A percentile compares a stretch with the other conserved stretches of the same genome.
Evolutionary conservation across 2,329 filamentous ascomycete genomes (phyloP).

Genomic region (Alternaria alternata): DNA sequence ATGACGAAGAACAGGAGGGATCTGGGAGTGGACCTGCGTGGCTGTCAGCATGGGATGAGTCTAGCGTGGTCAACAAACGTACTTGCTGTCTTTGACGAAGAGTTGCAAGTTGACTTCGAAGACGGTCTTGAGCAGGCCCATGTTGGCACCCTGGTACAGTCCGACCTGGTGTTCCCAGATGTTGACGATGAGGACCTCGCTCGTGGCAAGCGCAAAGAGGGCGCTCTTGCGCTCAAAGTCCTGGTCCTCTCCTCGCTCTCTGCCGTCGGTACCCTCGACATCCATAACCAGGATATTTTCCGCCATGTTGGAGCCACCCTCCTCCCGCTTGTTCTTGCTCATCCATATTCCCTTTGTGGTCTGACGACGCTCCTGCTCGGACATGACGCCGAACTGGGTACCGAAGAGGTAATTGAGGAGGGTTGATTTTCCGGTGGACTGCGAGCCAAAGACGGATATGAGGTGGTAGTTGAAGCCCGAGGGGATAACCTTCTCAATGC

Average conservation of each 20-base stretch:
- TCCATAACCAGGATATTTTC: conserved; percentile 99
- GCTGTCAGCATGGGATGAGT: conserved; percentile 28
- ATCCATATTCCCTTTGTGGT: conserved; percentile 99
- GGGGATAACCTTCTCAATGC: conserved; percentile 78
- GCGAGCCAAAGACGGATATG: conserved; percentile 97
- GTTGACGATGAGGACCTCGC: conserved; percentile 97
- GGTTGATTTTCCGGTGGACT: conserved; percentile 98
- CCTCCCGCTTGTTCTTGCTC: conserved; percentile 86
- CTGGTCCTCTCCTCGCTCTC: conserved; percentile 96
- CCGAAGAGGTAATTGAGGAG: conserved; percentile 95
- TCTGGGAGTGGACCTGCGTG: conserved; percentile 76
- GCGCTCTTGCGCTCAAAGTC: conserved; percentile 99
- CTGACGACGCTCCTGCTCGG: conserved; percentile 89
- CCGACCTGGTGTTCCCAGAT: conserved; percentile 99
- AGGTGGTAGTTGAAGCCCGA: conserved; percentile 99
- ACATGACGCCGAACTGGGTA: conserved; percentile 97
- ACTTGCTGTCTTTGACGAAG: conserved; percentile 95
- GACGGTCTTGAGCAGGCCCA: conserved; percentile 97
- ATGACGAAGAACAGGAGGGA: conserved; percentile 99
- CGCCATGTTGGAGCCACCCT: conserved; percentile 72
- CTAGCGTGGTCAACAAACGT: conserved; percentile 50
- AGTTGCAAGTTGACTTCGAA: conserved; percentile 98
- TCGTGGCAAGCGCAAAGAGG: conserved; percentile 94
- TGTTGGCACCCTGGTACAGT: conserved; percentile 97
- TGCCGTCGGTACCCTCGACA: conserved; percentile 95